These are phyloP conservation scores for Solanum clarkiae DNA, from an alignment of 257 asterid genomes.

Conservation along the genomic window DNA sequence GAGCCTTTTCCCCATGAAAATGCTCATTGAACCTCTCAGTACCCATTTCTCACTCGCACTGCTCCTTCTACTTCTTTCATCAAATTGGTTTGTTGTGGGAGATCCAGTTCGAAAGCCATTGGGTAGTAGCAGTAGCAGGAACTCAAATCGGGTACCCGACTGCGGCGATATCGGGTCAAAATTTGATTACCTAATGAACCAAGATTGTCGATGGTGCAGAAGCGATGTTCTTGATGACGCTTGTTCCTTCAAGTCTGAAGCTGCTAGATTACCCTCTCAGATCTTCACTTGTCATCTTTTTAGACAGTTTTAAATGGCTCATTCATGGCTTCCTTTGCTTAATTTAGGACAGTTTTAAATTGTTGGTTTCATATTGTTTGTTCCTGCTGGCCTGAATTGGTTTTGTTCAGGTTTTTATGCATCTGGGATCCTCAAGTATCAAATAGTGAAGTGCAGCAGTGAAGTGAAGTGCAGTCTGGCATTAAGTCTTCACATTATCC, in stretches of 20 bases:
- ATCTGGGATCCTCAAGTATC: too few relatives aligned
- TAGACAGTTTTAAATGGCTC: not conserved
- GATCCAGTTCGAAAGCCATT: not conserved
- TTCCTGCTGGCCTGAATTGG: too few relatives aligned
- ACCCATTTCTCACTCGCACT: not conserved
- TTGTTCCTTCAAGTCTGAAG: too few relatives aligned
- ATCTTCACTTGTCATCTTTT: slow-evolving; percentile 14
- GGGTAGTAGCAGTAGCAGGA: not conserved
- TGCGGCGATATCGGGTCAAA: slow-evolving; percentile 7
- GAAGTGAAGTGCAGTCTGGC: too few relatives aligned
- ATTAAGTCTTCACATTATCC: too few relatives aligned
- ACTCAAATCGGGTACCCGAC: not conserved
- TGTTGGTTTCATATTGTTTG: too few relatives aligned
- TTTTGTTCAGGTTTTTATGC: too few relatives aligned
- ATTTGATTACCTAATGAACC: slow-evolving; percentile 9
- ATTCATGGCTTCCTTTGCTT: too few relatives aligned
- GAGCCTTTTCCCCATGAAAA: not conserved
- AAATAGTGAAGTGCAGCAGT: too few relatives aligned
- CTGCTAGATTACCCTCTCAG: too few relatives aligned
- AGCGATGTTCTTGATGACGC: slow-evolving; percentile 4
- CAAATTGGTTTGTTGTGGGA: not conserved
- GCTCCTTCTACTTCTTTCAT: not conserved
- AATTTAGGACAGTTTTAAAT: too few relatives aligned
- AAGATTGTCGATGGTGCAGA: slow-evolving; percentile 22
- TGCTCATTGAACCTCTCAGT: not conserved